phyloP scores from a whole-genome alignment of 768 basidiomycete species.

The Macrolepiota fuliginosa region DNA sequence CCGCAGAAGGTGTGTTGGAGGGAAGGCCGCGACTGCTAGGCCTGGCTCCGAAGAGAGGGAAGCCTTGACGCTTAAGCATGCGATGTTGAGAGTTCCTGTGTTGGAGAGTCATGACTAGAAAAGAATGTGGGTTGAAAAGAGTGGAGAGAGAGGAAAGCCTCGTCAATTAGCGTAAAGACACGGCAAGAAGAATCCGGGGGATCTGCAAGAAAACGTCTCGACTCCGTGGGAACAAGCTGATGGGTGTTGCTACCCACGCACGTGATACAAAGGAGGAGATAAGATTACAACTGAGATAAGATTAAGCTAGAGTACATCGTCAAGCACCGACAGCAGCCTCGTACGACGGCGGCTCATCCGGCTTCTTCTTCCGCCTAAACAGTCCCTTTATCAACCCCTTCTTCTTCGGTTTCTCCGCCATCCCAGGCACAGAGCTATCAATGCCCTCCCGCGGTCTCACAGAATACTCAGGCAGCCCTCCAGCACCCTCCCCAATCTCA shows the following conservation, averaged over 20 bases:
- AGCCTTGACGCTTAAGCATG: slow-evolving; percentile 22
- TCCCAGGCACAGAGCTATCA: not conserved
- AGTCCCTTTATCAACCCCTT: not conserved
- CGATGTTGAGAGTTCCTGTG: slow-evolving; percentile 26
- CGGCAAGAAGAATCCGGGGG: not conserved
- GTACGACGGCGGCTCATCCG: not conserved
- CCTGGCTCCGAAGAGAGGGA: not conserved
- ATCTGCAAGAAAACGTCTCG: slow-evolving; percentile 13
- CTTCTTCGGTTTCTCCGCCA: not conserved
- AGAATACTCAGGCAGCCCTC: slow-evolving; percentile 4
- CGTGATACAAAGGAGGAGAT: not conserved
- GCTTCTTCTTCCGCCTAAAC: not conserved
- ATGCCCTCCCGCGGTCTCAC: not conserved
- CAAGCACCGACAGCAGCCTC: not conserved
- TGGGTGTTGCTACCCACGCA: not conserved
- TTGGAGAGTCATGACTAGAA: slow-evolving; percentile 26
- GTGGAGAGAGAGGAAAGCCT: slow-evolving; percentile 15
- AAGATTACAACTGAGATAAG: not conserved
- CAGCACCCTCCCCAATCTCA: not conserved
- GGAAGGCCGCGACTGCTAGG: not conserved
- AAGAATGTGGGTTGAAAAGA: slow-evolving; percentile 24
- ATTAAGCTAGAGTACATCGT: not conserved
- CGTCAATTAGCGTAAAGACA: slow-evolving; percentile 1
- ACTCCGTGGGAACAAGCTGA: not conserved
- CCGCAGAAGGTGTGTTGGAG: not conserved